Evolutionary conservation across 176 grass and related monocot genomes (phyloP).

Genomic region (Saccharum officinarum): DNA sequence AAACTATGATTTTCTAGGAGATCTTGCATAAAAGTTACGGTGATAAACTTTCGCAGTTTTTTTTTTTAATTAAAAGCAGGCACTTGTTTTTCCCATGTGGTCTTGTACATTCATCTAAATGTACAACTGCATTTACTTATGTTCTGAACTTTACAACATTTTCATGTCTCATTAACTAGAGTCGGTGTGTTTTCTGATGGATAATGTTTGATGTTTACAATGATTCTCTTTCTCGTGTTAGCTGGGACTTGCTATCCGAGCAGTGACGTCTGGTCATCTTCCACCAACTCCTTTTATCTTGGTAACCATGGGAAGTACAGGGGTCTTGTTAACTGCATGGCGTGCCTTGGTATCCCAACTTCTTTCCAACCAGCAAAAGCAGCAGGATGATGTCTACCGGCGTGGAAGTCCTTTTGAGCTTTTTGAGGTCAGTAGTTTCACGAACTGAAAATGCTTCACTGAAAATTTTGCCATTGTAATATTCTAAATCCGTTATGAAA

Average conservation of each 20-base stretch:
- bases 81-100: not conserved
- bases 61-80: not conserved
- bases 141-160: slow-evolving; percentile 1
- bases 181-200: not conserved
- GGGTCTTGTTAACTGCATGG: slow-evolving; percentile 86
- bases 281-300: slow-evolving; percentile 72
- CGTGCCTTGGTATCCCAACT: slow-evolving; percentile 65
- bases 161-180: not conserved
- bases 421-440: slow-evolving; percentile 63
- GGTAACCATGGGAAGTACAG: slow-evolving; percentile 78
- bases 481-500: not conserved
- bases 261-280: slow-evolving; percentile 69
- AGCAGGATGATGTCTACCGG: slow-evolving; percentile 74
- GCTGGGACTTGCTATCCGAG: slow-evolving; percentile 81
- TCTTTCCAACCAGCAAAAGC: slow-evolving; percentile 51
- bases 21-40: not conserved
- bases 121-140: not conserved
- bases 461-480: not conserved
- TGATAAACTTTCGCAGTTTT: not conserved
- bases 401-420: slow-evolving; percentile 87
- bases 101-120: not conserved
- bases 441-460: not conserved
- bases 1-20: not conserved
- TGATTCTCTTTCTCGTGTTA: slow-evolving; percentile 22
- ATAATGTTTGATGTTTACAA: slow-evolving; percentile 9